Conservation (phyloP, 495 filamentous ascomycete genomes). For the Penicillium bialowiezense region DNA sequence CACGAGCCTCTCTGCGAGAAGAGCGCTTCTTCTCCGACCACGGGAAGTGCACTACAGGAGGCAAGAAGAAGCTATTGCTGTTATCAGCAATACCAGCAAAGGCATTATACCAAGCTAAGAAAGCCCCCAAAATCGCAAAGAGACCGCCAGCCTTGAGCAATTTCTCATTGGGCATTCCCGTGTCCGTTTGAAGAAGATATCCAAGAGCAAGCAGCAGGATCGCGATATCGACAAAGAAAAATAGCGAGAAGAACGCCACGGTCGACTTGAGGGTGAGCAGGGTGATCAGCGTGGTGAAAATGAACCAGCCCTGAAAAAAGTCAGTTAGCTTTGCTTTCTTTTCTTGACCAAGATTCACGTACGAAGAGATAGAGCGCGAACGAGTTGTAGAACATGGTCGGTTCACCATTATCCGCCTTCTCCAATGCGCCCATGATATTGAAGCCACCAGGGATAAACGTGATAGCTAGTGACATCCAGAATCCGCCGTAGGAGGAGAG, state of each 20-base stretch:
- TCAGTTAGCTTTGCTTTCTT: background rate
- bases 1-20: constrained; percentile 40
- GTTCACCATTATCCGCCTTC: constrained; percentile 40
- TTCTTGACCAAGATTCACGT: constrained; percentile 9
- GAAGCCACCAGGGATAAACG: constrained; percentile 73
- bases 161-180: constrained; percentile 39
- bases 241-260: constrained; percentile 85
- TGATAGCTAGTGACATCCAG: constrained; percentile 84
- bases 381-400: constrained; percentile 55
- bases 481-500: constrained; percentile 93
- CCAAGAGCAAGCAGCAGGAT: constrained; percentile 74
- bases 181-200: constrained; percentile 50
- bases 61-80: constrained; percentile 80
- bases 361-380: constrained; percentile 78
- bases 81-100: constrained; percentile 82
- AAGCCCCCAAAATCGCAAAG: constrained; percentile 77
- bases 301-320: constrained; percentile 75
- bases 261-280: constrained; percentile 85
- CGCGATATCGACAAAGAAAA: constrained; percentile 81
- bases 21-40: constrained; percentile 75
- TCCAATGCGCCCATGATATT: constrained; percentile 45
- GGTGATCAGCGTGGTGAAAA: constrained; percentile 77
- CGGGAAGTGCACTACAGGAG: constrained; percentile 88
- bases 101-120: constrained; percentile 89
- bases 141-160: constrained; percentile 72